Base-by-base conservation (phyloP, 345 rosid genomes). In the Syzygium oleosum region DNA sequence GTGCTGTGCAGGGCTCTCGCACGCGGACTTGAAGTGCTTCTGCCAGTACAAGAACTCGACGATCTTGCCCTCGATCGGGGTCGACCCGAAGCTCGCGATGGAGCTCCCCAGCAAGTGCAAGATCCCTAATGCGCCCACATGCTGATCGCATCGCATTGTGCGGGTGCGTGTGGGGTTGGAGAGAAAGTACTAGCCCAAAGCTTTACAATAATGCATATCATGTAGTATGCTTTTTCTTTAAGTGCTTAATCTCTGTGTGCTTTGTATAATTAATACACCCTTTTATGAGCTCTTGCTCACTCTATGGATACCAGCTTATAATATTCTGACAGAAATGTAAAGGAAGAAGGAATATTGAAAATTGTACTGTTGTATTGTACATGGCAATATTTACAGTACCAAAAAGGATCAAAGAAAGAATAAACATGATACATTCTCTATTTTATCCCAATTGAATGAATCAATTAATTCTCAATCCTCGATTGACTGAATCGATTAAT, bases 71-170 rank as follows among this genome's bases (percentile, higher is more conserved):
- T 88, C 92, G 9, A 88, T 92, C 34, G 96, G 96, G 1, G 91
- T 93, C 17, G 95, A 94, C 58, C 94, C 96, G 5, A 91, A 93
- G 9, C 96, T 94, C 22, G 95, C 94, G 84, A 43, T 93, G 89
- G 90, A 93, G 88, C 94, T 93, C 52, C 94, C 94, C 27, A 84
- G 34, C 58, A 90, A 91, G 89, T 93, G 96, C 92, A 89, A 88
- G 19, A 91, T 93, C 80, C 92, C 94, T 86, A 87, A 79, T 77
- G 90, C 93, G 22, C 85, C 93, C 52, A 87, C 79, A 5, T 92
- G 93, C 92, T 93, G 83, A 80, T 85, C 65, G 1, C 80, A 34
- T 34, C 19, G 49, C 12, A 10, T 2, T 2, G 80, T 19, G 49
- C 77, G 25, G 80, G 80, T 19, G 49, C 5, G 0, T 22, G 80